Conservation (phyloP, 192 early-diverging fungal species). For the Coemansia sp. region DNA sequence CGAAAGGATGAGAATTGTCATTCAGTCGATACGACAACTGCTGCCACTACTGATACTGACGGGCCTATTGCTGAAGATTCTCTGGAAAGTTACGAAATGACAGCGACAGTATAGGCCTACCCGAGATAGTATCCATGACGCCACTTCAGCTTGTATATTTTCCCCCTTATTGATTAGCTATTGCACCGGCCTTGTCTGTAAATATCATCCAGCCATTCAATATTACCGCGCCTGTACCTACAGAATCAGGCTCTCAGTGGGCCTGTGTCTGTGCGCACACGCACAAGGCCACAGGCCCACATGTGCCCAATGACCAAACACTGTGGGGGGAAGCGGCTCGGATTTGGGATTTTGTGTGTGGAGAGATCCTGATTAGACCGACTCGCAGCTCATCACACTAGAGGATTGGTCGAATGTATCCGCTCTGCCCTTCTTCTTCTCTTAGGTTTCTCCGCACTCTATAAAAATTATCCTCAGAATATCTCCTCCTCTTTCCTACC, state of each 20-base stretch:
- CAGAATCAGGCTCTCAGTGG: too few species aligned
- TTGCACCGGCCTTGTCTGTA: background rate
- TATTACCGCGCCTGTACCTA: background rate
- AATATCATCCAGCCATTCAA: background rate
- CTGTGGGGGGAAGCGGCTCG: constrained; percentile 2
- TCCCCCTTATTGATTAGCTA: background rate
- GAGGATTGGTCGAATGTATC: background rate
- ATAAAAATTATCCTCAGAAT: background rate
- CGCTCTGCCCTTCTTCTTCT: background rate
- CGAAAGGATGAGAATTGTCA: background rate
- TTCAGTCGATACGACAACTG: background rate
- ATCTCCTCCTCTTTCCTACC: background rate
- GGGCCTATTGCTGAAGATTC: background rate
- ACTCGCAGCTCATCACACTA: constrained; percentile 3
- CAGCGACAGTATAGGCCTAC: background rate
- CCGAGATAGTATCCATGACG: background rate
- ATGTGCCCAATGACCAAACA: background rate
- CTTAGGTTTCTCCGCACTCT: background rate
- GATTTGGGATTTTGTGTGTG: background rate
- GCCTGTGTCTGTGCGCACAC: background rate
- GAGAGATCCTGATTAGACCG: background rate
- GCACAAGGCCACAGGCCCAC: background rate
- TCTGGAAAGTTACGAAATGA: background rate
- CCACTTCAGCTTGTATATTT: background rate
- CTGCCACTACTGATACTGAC: background rate